These are phyloP conservation scores for Oryza longistaminata DNA, from an alignment of 176 grass and related monocot genomes.

Conservation along the genomic window DNA sequence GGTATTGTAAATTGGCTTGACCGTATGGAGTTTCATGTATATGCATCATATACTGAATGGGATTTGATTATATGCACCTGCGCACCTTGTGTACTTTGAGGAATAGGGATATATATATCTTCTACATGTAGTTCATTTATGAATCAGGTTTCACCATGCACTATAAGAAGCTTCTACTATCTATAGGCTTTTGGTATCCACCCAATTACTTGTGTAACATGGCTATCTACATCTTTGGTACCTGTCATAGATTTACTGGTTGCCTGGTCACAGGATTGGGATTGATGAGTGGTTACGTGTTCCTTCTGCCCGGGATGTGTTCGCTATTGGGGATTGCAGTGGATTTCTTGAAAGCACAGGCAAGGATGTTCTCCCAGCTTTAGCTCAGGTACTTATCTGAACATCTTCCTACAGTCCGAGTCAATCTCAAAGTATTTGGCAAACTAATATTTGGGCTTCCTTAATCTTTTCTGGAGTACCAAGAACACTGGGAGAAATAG, in stretches of 20 bases:
- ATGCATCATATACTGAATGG: background rate
- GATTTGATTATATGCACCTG: background rate
- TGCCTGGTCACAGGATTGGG: constrained; percentile 63
- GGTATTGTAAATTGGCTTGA: constrained; percentile 56
- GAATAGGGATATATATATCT: background rate
- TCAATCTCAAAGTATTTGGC: background rate
- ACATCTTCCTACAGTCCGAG: constrained; percentile 8
- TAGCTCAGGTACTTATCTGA: constrained; percentile 74
- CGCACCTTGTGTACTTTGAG: background rate
- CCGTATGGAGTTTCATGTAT: constrained; percentile 4
- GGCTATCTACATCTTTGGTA: background rate
- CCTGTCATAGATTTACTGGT: constrained; percentile 3
- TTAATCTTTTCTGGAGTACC: background rate
- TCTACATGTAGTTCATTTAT: background rate
- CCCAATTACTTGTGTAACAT: background rate
- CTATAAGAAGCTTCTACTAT: background rate
- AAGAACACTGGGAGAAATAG: background rate
- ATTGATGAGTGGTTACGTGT: constrained; percentile 86
- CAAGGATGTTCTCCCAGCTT: constrained; percentile 77
- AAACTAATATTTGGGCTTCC: background rate
- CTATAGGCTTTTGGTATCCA: background rate
- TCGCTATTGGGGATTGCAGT: constrained; percentile 91
- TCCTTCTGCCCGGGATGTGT: constrained; percentile 78
- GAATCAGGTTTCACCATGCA: background rate
- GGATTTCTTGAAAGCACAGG: constrained; percentile 87